Evolutionary conservation across 495 filamentous ascomycete species (phyloP), one percentile per base, ranked within the genome.

Genomic region (Talaromyces borbonicus): DNA sequence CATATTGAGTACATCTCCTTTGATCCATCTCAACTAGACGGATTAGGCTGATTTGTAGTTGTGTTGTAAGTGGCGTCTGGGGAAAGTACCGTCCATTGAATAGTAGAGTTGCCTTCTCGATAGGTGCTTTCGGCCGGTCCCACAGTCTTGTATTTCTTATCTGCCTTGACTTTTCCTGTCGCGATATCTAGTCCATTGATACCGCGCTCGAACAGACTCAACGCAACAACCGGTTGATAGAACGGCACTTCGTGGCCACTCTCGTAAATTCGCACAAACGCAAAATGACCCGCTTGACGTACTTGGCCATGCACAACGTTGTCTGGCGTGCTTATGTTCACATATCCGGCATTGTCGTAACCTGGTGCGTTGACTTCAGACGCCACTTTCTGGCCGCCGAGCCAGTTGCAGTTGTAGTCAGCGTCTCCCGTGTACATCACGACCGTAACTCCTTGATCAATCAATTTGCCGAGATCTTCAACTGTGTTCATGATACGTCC

Each of bases 231-330:
- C 0, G 82, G 82, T 55, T 83, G 79, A 52, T 86, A 85, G 29
- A 81, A 77, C 1, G 84, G 82, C 8, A 85, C 76, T 42, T 78
- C 73, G 53, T 89, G 84, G 0, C 84, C 84, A 8, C 80, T 77
- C 51, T 85, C 69, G 56, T 80, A 87, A 8, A 87, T 68, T 1
- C 83, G 72, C 22, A 74, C 71, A 57, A 87, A 89, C 24, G 78
- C 79, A 49, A 85, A 80, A 56, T 80, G 77, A 16, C 76, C 81
- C 45, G 73, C 73, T 51, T 87, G 80, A 8, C 80, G 73, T 19
- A 84, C 79, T 36, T 78, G 75, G 4, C 84, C 84, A 46, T 80
- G 75, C 7, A 74, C 67, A 20, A 79, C 56, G 12, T 58, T 63
- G 53, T 81, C 77, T n/a, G 64, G 65, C 1, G 77, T 79, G 3